A percentile compares a stretch with the other conserved stretches of the same genome.
These are phyloP conservation scores for Phytophthora nicotianae DNA, from an alignment of 352 stramenopile genomes.

Conservation along the genomic window DNA sequence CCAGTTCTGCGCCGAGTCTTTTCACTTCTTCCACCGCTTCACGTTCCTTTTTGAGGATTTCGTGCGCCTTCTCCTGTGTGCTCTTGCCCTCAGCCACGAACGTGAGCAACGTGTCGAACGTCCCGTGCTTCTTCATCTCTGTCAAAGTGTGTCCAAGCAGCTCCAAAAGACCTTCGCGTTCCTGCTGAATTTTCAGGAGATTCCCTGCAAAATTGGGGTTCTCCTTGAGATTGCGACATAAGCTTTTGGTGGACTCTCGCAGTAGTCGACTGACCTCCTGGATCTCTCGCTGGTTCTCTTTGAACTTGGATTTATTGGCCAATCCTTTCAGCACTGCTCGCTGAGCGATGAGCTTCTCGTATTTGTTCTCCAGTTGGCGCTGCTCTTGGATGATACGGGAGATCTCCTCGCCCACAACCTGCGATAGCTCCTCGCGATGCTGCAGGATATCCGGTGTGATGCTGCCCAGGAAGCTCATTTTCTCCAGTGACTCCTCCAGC, in stretches of 20 bases:
- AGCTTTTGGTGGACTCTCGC: constrained; percentile 91
- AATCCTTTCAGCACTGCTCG: constrained; percentile 88
- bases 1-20: constrained; percentile 79
- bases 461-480: constrained; percentile 89
- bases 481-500: constrained; percentile 91
- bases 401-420: constrained; percentile 94
- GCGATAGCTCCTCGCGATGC: constrained; percentile 91
- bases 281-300: constrained; percentile 93
- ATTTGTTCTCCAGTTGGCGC: constrained; percentile 82
- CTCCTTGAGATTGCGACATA: constrained; percentile 93
- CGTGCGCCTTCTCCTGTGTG: constrained; percentile 70
- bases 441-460: constrained; percentile 93
- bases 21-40: constrained; percentile 89
- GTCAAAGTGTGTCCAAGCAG: constrained; percentile 63
- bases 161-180: constrained; percentile 83
- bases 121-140: constrained; percentile 79
- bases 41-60: constrained; percentile 88
- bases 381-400: constrained; percentile 93
- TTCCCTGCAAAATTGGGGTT: constrained; percentile 94
- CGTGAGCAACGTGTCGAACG: constrained; percentile 73
- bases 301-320: constrained; percentile 94
- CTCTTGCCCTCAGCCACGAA: constrained; percentile 84
- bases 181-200: constrained; percentile 92
- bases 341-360: constrained; percentile 91
- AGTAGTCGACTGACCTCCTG: constrained; percentile 90